A percentile compares a stretch with the other conserved stretches of the same genome.
Conservation (phyloP, 169 alveolate species). For the Cryptosporidium xiaoi region DNA sequence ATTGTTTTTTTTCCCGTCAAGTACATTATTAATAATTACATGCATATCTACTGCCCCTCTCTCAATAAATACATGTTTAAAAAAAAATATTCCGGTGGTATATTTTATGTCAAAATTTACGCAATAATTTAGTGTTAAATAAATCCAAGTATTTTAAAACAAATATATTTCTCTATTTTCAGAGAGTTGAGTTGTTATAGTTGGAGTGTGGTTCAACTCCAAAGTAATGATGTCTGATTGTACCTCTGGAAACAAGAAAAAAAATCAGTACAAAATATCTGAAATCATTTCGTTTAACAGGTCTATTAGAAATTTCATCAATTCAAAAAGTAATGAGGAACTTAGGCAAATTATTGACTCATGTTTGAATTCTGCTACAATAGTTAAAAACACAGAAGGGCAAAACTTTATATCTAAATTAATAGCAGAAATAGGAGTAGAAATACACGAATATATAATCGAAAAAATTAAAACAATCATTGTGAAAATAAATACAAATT, state of each 20-base stretch:
- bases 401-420: conserved; percentile 44
- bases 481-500: conserved; percentile 12
- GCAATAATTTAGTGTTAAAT: no score
- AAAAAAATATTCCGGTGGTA: no score
- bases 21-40: no score
- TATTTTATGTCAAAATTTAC: no score
- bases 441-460: conserved; percentile 1
- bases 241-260: neutral
- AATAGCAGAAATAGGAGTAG: conserved; percentile 2
- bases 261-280: neutral
- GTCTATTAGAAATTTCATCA: conserved; percentile 9
- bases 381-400: conserved; percentile 54
- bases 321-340: neutral
- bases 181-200: no score
- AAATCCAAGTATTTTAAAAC: no score
- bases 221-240: no score
- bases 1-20: neutral
- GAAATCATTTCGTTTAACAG: conserved; percentile 20
- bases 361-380: conserved; percentile 29
- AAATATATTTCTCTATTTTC: no score
- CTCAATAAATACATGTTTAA: no score
- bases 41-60: no score
- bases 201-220: no score
- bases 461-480: neutral
- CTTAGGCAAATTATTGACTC: neutral